phyloP scores from a whole-genome alignment of 2,329 filamentous ascomycete genomes.

The Penicillium psychrosexuale region DNA sequence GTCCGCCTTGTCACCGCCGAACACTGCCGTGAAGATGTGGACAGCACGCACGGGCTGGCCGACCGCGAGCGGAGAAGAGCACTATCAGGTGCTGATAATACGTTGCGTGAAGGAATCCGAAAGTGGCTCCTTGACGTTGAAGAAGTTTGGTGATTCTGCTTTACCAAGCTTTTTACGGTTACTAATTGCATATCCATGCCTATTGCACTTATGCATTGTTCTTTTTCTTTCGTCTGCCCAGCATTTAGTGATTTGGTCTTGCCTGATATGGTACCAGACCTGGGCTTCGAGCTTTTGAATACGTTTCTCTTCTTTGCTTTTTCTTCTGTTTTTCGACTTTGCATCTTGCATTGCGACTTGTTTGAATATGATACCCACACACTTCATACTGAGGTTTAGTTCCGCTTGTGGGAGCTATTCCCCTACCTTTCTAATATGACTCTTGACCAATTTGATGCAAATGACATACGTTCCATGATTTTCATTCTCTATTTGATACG shows the following conservation, averaged over 20 bases:
- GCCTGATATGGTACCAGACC: not conserved
- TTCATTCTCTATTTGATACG: not conserved
- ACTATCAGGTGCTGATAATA: conserved; percentile 46
- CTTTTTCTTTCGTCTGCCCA: conserved; percentile 3
- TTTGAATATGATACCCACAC: conserved; percentile 26
- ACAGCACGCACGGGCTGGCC: conserved; percentile 29
- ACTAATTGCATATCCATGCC: conserved; percentile 1
- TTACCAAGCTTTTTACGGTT: not conserved
- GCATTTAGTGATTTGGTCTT: not conserved
- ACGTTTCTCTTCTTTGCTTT: not conserved
- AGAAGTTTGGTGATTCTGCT: conserved; percentile 38
- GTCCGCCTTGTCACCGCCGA: conserved; percentile 54
- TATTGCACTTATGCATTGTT: not conserved
- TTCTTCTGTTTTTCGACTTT: conserved; percentile 9
- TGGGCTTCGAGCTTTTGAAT: not conserved
- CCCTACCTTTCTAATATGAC: conserved; percentile 5
- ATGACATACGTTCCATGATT: not conserved
- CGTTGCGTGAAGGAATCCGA: conserved; percentile 55
- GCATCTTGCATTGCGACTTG: conserved; percentile 8
- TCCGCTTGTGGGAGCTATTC: not conserved
- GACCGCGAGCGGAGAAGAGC: conserved; percentile 36
- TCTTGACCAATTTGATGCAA: conserved; percentile 3
- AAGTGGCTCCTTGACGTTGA: conserved; percentile 55
- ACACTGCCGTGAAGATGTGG: conserved; percentile 41
- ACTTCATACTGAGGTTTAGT: conserved; percentile 13